A percentile compares a stretch with the other conserved stretches of the same genome.
Conservation (phyloP, 495 filamentous ascomycete species). For the Neurospora pannonica region DNA sequence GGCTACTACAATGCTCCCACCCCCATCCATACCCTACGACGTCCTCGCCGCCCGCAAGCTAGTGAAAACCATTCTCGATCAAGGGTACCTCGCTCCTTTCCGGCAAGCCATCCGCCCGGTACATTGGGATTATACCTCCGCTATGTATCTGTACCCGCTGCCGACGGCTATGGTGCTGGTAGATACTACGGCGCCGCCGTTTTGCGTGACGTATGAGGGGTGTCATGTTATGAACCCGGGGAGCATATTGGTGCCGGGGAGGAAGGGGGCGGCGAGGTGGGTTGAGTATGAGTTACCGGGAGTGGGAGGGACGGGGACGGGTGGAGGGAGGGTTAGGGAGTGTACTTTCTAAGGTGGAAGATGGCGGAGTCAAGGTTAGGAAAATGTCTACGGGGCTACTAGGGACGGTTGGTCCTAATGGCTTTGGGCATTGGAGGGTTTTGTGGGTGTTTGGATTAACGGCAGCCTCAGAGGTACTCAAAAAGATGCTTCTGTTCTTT, state of each 20-base stretch:
- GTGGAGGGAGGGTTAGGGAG: constrained; percentile 29
- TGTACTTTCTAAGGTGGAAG: constrained; percentile 31
- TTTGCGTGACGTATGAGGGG: constrained; percentile 82
- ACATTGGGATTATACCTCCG: constrained; percentile 71
- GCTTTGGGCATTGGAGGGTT: too few relatives aligned
- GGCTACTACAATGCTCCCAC: background rate
- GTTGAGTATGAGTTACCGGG: constrained; percentile 69
- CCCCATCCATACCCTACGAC: constrained; percentile 35
- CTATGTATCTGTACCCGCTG: constrained; percentile 75
- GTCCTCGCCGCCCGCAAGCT: constrained; percentile 62
- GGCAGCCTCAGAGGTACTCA: too few relatives aligned
- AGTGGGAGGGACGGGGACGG: constrained; percentile 9
- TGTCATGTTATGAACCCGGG: constrained; percentile 96
- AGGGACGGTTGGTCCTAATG: too few relatives aligned
- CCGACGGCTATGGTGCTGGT: constrained; percentile 75
- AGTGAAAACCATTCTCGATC: constrained; percentile 87
- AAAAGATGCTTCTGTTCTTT: too few relatives aligned
- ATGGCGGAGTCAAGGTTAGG: too few relatives aligned
- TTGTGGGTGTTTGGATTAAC: too few relatives aligned
- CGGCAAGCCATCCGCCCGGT: constrained; percentile 64
- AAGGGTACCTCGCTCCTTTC: constrained; percentile 82
- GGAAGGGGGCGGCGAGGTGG: constrained; percentile 62
- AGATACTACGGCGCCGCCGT: constrained; percentile 70
- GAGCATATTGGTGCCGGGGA: constrained; percentile 52
- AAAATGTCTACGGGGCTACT: too few relatives aligned